Percentiles rank a stretch among this genome's conserved stretches.
Conservation (phyloP, 177 flowering plant genomes). For the Vitis hybrid region DNA sequence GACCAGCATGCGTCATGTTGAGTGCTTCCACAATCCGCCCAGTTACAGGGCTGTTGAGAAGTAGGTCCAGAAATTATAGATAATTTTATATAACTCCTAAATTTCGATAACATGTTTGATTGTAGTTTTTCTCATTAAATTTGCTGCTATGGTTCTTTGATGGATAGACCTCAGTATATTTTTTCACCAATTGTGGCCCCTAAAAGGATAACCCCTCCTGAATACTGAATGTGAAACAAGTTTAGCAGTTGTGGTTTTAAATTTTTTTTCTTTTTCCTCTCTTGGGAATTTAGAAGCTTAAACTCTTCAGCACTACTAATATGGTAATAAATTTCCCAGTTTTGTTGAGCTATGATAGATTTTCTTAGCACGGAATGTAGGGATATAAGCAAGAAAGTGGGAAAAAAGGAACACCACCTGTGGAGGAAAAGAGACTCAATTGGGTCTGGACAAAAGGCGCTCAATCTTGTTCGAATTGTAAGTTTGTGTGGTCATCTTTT, state of each 20-base stretch:
- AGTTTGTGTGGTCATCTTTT: constrained; percentile 17
- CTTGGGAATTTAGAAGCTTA: too few relatives aligned
- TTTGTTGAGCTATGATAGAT: not conserved
- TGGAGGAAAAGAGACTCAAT: constrained; percentile 88
- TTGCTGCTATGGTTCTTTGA: too few relatives aligned
- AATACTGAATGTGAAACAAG: too few relatives aligned
- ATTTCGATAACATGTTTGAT: too few relatives aligned
- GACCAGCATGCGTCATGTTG: not conserved
- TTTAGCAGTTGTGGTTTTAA: too few relatives aligned
- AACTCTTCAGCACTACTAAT: too few relatives aligned
- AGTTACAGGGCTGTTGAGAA: constrained; percentile 15
- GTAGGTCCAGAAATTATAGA: constrained; percentile 13
- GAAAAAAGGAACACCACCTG: constrained; percentile 65
- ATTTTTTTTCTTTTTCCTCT: too few relatives aligned
- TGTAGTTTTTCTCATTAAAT: too few relatives aligned
- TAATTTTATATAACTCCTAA: too few relatives aligned
- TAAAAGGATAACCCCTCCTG: too few relatives aligned
- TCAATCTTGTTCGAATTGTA: constrained; percentile 71
- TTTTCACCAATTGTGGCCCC: too few relatives aligned
- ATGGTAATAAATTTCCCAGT: not conserved
- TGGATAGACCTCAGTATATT: too few relatives aligned
- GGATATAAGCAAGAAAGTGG: constrained; percentile 20
- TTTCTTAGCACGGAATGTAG: constrained; percentile 15
- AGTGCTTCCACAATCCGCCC: constrained; percentile 5
- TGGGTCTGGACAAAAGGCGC: constrained; percentile 85